A percentile compares a stretch with the other conserved stretches of the same genome.
phyloP scores from a whole-genome alignment of 2,329 filamentous ascomycete species.

The Trichophyton benhamiae region DNA sequence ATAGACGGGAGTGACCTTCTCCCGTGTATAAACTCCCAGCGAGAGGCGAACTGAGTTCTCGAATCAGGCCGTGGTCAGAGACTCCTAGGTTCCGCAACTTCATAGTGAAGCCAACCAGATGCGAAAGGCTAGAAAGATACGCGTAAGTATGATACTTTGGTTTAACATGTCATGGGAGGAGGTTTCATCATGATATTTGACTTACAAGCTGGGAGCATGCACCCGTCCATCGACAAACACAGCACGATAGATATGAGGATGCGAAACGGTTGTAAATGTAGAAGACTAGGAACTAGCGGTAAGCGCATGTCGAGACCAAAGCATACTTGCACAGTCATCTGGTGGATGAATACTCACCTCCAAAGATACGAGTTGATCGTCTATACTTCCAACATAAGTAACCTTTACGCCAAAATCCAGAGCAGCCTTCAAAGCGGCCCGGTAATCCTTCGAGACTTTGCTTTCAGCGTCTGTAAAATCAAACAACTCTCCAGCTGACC shows the following conservation, averaged over 20 bases:
- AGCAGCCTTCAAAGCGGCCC: slow-evolving; percentile 59
- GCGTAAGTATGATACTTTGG: neutral
- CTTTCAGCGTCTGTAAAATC: slow-evolving; percentile 79
- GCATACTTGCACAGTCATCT: neutral
- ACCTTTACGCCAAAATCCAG: slow-evolving; percentile 70
- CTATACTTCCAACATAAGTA: slow-evolving; percentile 84
- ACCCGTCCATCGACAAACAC: slow-evolving; percentile 90
- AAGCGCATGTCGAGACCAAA: neutral
- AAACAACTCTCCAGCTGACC: slow-evolving; percentile 85
- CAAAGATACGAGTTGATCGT: slow-evolving; percentile 88
- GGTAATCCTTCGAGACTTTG: slow-evolving; percentile 69
- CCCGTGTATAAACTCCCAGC: slow-evolving; percentile 85
- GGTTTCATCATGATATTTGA: neutral
- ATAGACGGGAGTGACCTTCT: slow-evolving; percentile 85
- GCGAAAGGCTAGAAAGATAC: slow-evolving; percentile 50
- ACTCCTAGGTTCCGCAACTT: slow-evolving; percentile 90
- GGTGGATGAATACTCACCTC: slow-evolving; percentile 45
- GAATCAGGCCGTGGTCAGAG: slow-evolving; percentile 82
- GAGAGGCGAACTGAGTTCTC: slow-evolving; percentile 75
- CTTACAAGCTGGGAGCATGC: slow-evolving; percentile 78
- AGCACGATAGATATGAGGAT: slow-evolving; percentile 90
- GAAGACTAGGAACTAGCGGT: slow-evolving; percentile 47
- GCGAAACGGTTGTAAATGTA: slow-evolving; percentile 69
- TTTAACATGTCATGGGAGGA: neutral
- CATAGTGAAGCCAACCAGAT: slow-evolving; percentile 82